Conservation (phyloP, 352 stramenopile species). For the Phytopythium ostracodes region DNA sequence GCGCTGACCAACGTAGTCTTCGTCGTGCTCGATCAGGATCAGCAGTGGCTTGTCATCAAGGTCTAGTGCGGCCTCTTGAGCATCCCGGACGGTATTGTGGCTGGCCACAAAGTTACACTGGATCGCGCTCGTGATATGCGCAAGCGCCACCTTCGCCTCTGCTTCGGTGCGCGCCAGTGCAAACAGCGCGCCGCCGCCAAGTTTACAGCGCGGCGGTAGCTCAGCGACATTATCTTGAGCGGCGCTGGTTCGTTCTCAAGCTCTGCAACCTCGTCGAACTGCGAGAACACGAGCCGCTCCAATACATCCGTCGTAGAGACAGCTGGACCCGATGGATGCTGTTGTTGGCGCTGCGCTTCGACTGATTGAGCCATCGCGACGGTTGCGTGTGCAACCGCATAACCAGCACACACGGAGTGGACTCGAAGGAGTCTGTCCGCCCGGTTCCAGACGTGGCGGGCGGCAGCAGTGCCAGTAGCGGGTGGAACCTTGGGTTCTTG, state of each 20-base stretch:
- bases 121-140: not conserved
- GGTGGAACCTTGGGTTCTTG: not conserved
- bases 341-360: not conserved
- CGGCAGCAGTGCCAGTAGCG: not conserved
- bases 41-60: not conserved
- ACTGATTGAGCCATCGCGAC: not conserved
- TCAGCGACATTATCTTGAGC: not conserved
- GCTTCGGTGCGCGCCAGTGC: not conserved
- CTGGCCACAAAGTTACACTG: not conserved
- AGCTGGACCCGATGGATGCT: not conserved
- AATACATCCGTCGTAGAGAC: not conserved
- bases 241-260: not conserved
- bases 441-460: too few relatives aligned
- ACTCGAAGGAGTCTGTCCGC: not conserved
- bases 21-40: not conserved
- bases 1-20: not conserved
- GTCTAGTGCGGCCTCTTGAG: not conserved
- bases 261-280: not conserved
- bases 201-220: not conserved
- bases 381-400: not conserved
- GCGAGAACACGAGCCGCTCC: not conserved
- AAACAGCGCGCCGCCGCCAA: not conserved
- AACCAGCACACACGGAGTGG: not conserved
- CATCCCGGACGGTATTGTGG: not conserved
- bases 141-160: not conserved